phyloP scores from a whole-genome alignment of 495 filamentous ascomycete genomes.

The Sordaria brevicollis region DNA sequence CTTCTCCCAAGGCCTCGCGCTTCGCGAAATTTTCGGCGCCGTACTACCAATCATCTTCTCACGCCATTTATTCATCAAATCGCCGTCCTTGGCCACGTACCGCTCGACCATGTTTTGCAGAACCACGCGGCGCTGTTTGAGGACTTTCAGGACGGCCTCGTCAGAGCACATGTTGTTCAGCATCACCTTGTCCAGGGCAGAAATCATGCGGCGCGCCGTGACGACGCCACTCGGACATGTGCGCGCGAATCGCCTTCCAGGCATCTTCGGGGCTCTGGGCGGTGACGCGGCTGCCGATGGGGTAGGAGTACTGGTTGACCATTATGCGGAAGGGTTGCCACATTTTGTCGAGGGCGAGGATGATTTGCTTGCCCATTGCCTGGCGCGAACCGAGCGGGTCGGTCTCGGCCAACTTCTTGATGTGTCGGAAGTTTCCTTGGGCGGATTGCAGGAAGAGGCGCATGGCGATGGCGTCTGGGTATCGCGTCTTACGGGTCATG shows the following conservation, averaged over 20 bases:
- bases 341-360: constrained; percentile 26
- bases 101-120: constrained; percentile 22
- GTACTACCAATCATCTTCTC: constrained; percentile 3
- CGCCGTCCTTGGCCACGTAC: constrained; percentile 8
- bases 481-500: constrained; percentile 35
- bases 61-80: not conserved
- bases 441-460: constrained; percentile 31
- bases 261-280: constrained; percentile 8
- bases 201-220: constrained; percentile 31
- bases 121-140: constrained; percentile 16
- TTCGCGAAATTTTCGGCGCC: not conserved
- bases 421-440: constrained; percentile 18
- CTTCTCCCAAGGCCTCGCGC: not conserved
- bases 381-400: constrained; percentile 8
- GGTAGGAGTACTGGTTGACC: constrained; percentile 14
- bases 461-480: constrained; percentile 33
- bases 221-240: constrained; percentile 26
- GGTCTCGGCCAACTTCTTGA: constrained; percentile 2
- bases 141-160: constrained; percentile 1
- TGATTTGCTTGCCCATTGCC: constrained; percentile 24
- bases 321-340: constrained; percentile 26
- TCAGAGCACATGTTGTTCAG: constrained; percentile 11
- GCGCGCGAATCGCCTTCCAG: constrained; percentile 1
- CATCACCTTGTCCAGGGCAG: constrained; percentile 25
- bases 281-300: not conserved